Base-by-base conservation (phyloP, 257 asterid genomes). In the Striga asiatica region DNA sequence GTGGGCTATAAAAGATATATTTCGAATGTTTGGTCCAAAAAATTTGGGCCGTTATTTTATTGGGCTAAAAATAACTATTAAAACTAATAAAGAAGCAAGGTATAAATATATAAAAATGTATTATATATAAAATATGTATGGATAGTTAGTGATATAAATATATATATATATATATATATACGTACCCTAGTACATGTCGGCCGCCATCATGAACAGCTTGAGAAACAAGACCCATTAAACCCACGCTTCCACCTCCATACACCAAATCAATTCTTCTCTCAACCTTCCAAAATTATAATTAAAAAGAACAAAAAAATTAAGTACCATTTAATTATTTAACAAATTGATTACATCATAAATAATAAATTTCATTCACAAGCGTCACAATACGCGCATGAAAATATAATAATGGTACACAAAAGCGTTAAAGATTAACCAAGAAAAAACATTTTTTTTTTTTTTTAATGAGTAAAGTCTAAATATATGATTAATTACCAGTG, bases 131-230 rank as follows among this genome's bases (percentile, higher is more conserved):
- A n/a, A n/a, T n/a, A n/a, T n/a, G n/a, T n/a, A n/a, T n/a, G n/a
- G n/a, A n/a, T n/a, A n/a, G n/a, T n/a, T n/a, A n/a, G 35, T 8
- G 42, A 35, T 35, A 35, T 35, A 16, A 46, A 35, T 54, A 32
- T 3, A 7, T 8, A 37, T 37, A 37, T 37, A 2, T 37, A 37
- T 9, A 37, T 9, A 37, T 9, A 37, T 12, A 38, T 0, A 38
- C 12, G 11, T 77, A 89, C 95, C 97, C 97, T 64, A 89, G 88
- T 72, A 89, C 97, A 78, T 89, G 97, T 66, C 94, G 93, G 59
- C 97, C 97, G 23, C 95, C 97, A 81, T 85, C 95, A 85, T 89
- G 95, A 85, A 83, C 97, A 41, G 95, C 97, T 83, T 85, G 95
- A 77, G 97, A 89, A 83, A 89, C 84, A 74, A 89, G 94, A 71